Evolutionary conservation across 306 rosid genomes (phyloP), one percentile per base, ranked within the genome.

Genomic region (Cucurbita maxima): DNA sequence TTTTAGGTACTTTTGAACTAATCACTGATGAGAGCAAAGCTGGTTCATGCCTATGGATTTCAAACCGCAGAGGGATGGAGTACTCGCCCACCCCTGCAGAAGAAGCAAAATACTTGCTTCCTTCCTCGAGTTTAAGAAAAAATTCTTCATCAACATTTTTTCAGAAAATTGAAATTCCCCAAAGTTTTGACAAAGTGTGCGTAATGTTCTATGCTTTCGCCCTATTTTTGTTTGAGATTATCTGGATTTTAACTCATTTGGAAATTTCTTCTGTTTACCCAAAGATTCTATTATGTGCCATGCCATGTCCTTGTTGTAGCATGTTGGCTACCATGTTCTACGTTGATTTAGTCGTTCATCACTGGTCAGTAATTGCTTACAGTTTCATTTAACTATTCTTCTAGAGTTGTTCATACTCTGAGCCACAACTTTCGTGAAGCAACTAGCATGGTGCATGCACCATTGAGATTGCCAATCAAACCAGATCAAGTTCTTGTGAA

Each of bases 21-120:
- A 89, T 94, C 79, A 86, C 62, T 53, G 90, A 94, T 80, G 97
- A 88, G 78, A 87, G 83, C 75, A 90, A 87, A 87, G 98, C 97
- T 71, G 98, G 97, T 75, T 80, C 88, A 34, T 94, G 98, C 85
- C 84, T 90, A 25, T 90, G 98, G 98, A 89, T 90, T 79, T 86
- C 98, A 57, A 89, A 85, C 75, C 98, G 98, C 38, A 88, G 89
- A 72, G 98, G 98, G 78, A 74, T 87, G 71, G 91, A 94, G 83
- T 94, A 94, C 84, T 94, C 97, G 98, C 98, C 98, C 18, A 81
- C 88, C 67, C 86, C 96, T 34, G 41, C 73, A 30, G 98, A 90
- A 84, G 84, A 84, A 86, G 81, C 82, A 38, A 94, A 90, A 77
- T 94, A 90, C 81, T 0, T 60, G 78, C 0, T 71, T 76, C 73